Evolutionary conservation across 108 stramenopile species (phyloP), one percentile per base, ranked within the genome.

Genomic region (Pseudonitzschia pungens): DNA sequence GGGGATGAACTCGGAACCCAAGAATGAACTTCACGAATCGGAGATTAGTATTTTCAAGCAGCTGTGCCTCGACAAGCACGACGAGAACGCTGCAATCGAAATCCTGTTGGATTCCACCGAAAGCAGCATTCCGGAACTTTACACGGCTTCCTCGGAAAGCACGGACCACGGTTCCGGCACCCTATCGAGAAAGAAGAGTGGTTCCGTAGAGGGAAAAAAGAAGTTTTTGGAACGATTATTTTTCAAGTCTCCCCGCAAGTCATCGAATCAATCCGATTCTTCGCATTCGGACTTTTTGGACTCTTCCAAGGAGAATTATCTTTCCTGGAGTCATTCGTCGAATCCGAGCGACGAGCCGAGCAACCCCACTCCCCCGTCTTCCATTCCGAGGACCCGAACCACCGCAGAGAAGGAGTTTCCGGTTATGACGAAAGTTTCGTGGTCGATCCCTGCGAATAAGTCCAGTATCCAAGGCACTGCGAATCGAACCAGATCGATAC

Each of bases 71-170:
- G 68, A 69, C 45, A 55, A 58, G 52, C 68, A 65, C 31, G 75
- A 75, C 56, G 75, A 69, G 26, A 75, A 69, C 32, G 56, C 51
- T 4, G 75, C 75, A 4, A 75, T 75, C 55, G 75, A 75, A 26
- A 63, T 75, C n/a, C 29, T 75, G 16, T 41, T 75, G 58, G 75
- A 60, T 32, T 45, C 44, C 18, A 40, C 65, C 24, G 65, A 43
- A 43, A 66, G 20, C 36, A 26, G 16, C 20, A 66, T 45, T 11
- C 41, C 41, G n/a, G 44, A 66, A 66, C 41, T 43, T 11, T 66
- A 41, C 18, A n/a, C 62, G 31, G 20, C 65, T 21, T 66, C 65
- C 7, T n/a, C 36, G 5, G 65, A 45, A n/a, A 66, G 65, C 65
- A 45, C 65, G 65, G 44, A 44, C n/a, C 65, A 44, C 22, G 41